These are phyloP conservation scores for Buddleja alternifolia DNA, from an alignment of 257 asterid genomes.

Conservation along the genomic window DNA sequence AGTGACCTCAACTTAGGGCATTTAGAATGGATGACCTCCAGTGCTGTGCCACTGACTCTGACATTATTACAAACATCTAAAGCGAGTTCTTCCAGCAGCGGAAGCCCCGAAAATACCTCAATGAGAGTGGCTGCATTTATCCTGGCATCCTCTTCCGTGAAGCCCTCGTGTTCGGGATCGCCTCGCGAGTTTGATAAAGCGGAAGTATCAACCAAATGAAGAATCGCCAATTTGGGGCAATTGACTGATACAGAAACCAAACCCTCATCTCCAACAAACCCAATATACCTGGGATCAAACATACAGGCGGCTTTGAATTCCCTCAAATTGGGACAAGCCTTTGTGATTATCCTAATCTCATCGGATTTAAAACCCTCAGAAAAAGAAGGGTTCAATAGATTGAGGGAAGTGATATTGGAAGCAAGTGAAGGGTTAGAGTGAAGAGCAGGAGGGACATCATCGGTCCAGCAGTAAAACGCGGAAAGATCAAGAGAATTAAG, in stretches of 20 bases:
- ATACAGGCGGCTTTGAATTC: constrained; percentile 67
- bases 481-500: constrained; percentile 63
- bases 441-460: constrained; percentile 70
- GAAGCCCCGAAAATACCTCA: constrained; percentile 82
- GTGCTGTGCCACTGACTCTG: constrained; percentile 74
- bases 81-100: constrained; percentile 67
- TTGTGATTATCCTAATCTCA: constrained; percentile 63
- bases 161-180: constrained; percentile 60
- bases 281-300: constrained; percentile 83
- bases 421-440: constrained; percentile 46
- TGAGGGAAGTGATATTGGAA: constrained; percentile 46
- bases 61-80: constrained; percentile 75
- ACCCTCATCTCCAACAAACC: constrained; percentile 73
- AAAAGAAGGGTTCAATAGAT: constrained; percentile 74
- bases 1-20: constrained; percentile 71
- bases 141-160: constrained; percentile 58
- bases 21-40: constrained; percentile 68
- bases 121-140: constrained; percentile 63
- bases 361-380: constrained; percentile 79
- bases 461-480: constrained; percentile 88
- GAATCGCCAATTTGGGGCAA: constrained; percentile 63
- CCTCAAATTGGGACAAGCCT: constrained; percentile 60
- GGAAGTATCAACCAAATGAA: constrained; percentile 77
- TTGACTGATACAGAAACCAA: constrained; percentile 59
- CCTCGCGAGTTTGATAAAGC: constrained; percentile 53